Base-by-base conservation (phyloP, 2,329 filamentous ascomycete genomes). In the Fusarium transvaalense region DNA sequence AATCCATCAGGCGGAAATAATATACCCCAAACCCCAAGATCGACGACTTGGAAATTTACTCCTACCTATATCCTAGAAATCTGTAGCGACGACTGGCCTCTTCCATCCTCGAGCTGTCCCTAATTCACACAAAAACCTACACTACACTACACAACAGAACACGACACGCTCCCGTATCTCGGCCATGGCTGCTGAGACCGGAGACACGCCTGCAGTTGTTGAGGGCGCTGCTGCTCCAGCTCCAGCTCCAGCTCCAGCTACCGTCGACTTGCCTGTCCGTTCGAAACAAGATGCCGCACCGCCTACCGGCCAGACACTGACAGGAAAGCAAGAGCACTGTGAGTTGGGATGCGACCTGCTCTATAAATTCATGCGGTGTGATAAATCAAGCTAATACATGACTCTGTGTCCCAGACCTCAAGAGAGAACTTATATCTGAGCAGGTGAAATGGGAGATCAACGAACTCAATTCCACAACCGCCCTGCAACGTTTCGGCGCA, bases 271-370 rank as follows among this genome's bases (percentile, higher is more conserved):
- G 27, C 75, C 78, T n/a, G 69, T 79, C 63, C 77, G 74, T 35
- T 72, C 66, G 57, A 76, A 71, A 68, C 71, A 67, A 63, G 74
- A 69, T 56, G 69, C 68, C 35, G 68, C 74, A n/a, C 76, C 80
- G 57, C 78, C 82, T 48, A 76, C 81, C 5, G 83, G 81, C 41
- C 84, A 86, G 64, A 72, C 82, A 8, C 82, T 99, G 77, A 97
- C 94, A 0, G 96, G 96, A 71, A 98, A 97, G 82, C 95, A 99
- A 85, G 96, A 99, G 79, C 96, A 99, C 79, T 99, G 94, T 97
- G 79, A 74, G 90, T 80, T 48, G 45, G 23, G 27, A 57, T 41
- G 43, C 27, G 48, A 50, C 21, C 15, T n/a, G 6, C 7, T 9
- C 10, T 15, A n/a, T 29, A 25, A 13, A n/a, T 35, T 29, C n/a